Evolutionary conservation across 176 grass and related monocot genomes (phyloP).

Genomic region (Canna indica): DNA sequence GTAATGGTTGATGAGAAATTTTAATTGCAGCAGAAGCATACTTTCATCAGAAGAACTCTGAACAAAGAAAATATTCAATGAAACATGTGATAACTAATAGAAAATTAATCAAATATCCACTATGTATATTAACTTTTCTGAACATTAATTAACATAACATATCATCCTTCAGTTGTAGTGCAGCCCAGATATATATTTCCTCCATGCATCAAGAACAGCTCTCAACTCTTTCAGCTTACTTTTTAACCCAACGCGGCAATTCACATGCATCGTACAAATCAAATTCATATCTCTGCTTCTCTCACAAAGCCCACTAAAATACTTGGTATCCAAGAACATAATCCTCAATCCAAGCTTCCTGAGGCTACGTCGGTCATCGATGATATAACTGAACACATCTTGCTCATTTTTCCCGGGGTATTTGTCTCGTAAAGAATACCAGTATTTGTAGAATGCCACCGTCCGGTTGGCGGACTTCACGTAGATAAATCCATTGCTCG

Average conservation of each 20-base stretch:
- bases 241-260: constrained; percentile 36
- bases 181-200: constrained; percentile 31
- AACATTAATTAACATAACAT: background rate
- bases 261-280: constrained; percentile 48
- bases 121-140: too few species aligned
- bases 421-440: constrained; percentile 46
- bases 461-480: constrained; percentile 49
- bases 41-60: too few species aligned
- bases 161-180: background rate
- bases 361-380: constrained; percentile 15
- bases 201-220: constrained; percentile 28
- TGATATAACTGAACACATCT: constrained; percentile 54
- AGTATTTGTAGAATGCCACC: constrained; percentile 61
- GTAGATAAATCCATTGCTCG: constrained; percentile 87
- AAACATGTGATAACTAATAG: too few species aligned
- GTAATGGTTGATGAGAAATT: too few species aligned
- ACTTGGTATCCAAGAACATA: constrained; percentile 31
- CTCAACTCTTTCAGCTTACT: constrained; percentile 43
- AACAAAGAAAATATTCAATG: too few species aligned
- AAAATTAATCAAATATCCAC: too few species aligned
- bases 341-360: constrained; percentile 13
- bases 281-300: constrained; percentile 8
- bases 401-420: constrained; percentile 58
- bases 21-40: too few species aligned
- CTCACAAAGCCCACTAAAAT: constrained; percentile 40